These are phyloP conservation scores for Epichloe gansuensis DNA, from an alignment of 2,329 filamentous ascomycete genomes.

Conservation along the genomic window DNA sequence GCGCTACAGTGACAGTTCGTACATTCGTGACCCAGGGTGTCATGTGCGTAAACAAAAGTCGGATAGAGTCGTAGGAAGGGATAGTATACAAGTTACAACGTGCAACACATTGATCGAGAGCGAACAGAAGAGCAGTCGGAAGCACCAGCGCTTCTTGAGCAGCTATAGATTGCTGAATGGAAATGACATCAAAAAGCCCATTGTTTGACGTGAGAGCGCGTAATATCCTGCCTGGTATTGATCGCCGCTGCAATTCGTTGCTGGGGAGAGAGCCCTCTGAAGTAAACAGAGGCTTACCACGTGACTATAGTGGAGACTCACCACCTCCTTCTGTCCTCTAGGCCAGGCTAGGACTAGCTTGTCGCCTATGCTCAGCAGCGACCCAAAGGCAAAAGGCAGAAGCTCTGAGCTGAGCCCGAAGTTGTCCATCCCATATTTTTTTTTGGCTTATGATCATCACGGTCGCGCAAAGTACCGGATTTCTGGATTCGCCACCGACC, in stretches of 20 bases:
- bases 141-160: conserved; percentile 12
- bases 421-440: neutral
- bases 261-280: conserved; percentile 13
- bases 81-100: neutral
- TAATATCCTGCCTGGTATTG: neutral
- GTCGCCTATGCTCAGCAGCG: neutral
- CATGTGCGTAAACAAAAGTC: conserved; percentile 15
- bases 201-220: neutral
- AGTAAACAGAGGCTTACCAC: conserved; percentile 19
- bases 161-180: conserved; percentile 13
- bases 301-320: conserved; percentile 7
- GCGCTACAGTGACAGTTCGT: neutral
- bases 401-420: neutral
- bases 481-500: neutral
- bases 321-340: neutral
- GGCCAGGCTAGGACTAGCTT: neutral
- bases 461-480: neutral
- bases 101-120: neutral
- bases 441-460: neutral
- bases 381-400: neutral
- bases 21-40: neutral
- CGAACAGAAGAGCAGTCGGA: conserved; percentile 12
- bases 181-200: conserved; percentile 14
- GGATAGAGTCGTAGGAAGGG: neutral
- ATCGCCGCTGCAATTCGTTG: conserved; percentile 14